phyloP scores from a whole-genome alignment of 2,329 filamentous ascomycete genomes.

The Epichloe amarillans region DNA sequence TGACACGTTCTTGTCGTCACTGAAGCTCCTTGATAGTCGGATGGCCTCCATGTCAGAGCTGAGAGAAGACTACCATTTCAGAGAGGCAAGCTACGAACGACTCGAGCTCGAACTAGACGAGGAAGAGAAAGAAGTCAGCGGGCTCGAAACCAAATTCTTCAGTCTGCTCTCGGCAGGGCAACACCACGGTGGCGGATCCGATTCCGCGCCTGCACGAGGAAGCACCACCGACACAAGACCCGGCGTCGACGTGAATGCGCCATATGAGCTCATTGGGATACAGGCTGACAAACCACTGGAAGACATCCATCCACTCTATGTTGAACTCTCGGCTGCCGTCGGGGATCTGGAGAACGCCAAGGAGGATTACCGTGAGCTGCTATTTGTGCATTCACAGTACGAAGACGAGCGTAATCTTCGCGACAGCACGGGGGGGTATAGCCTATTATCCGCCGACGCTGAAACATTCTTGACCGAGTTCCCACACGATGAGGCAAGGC shows the following conservation, averaged over 20 bases:
- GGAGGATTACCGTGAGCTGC: constrained; percentile 33
- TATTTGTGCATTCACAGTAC: constrained; percentile 24
- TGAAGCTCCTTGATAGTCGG: constrained; percentile 15
- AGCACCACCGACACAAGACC: constrained; percentile 1
- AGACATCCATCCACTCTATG: constrained; percentile 34
- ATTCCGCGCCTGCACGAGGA: background rate
- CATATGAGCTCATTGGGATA: constrained; percentile 23
- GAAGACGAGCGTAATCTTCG: constrained; percentile 24
- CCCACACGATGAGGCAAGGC: constrained; percentile 20
- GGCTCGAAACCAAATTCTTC: constrained; percentile 26
- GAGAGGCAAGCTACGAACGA: constrained; percentile 24
- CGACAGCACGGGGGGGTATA: constrained; percentile 13
- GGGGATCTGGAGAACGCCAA: constrained; percentile 32
- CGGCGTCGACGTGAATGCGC: constrained; percentile 11
- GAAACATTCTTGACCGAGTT: constrained; percentile 32
- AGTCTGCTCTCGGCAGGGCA: constrained; percentile 21
- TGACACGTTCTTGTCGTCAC: constrained; percentile 8
- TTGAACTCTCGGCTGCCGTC: constrained; percentile 27
- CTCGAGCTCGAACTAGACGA: constrained; percentile 22
- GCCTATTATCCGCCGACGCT: constrained; percentile 24
- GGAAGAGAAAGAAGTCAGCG: constrained; percentile 21
- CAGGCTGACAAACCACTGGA: constrained; percentile 20
- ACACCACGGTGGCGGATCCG: constrained; percentile 2
- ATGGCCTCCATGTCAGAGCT: constrained; percentile 24
- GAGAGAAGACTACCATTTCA: constrained; percentile 23